A percentile compares a stretch with the other conserved stretches of the same genome.
These are phyloP conservation scores for Hypoxylon crocopeplum DNA, from an alignment of 495 filamentous ascomycete genomes.

Conservation along the genomic window DNA sequence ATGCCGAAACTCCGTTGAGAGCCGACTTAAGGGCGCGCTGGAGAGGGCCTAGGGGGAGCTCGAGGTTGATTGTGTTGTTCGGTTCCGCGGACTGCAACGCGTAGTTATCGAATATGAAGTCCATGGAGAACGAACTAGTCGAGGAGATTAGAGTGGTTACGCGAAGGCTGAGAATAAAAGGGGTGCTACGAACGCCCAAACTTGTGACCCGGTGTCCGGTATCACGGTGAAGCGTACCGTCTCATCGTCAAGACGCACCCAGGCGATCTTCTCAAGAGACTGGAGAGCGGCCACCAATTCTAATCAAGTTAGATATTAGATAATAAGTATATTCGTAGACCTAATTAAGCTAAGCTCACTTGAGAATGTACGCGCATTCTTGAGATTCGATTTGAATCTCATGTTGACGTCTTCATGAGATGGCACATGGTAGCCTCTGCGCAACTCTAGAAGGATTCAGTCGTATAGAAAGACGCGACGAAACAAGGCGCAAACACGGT, in stretches of 20 bases:
- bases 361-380: constrained; percentile 82
- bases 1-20: constrained; percentile 73
- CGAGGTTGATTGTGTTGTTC: constrained; percentile 91
- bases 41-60: constrained; percentile 81
- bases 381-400: constrained; percentile 82
- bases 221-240: constrained; percentile 93
- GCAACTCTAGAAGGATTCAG: background rate
- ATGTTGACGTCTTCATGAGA: constrained; percentile 51
- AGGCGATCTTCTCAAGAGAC: constrained; percentile 89
- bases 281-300: constrained; percentile 85
- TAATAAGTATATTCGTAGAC: background rate
- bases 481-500: too few relatives aligned
- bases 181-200: constrained; percentile 81
- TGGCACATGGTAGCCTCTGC: constrained; percentile 10
- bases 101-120: constrained; percentile 90
- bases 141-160: background rate
- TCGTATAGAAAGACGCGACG: constrained; percentile 18
- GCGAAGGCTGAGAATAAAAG: background rate
- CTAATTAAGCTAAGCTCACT: constrained; percentile 60
- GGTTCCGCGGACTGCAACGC: constrained; percentile 79
- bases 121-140: constrained; percentile 62
- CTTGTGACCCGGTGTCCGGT: constrained; percentile 90
- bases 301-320: constrained; percentile 43
- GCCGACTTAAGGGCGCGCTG: constrained; percentile 88
- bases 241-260: constrained; percentile 87